A percentile compares a stretch with the other conserved stretches of the same genome.
Conservation (phyloP, 306 rosid species). For the Cicer cuneatum region DNA sequence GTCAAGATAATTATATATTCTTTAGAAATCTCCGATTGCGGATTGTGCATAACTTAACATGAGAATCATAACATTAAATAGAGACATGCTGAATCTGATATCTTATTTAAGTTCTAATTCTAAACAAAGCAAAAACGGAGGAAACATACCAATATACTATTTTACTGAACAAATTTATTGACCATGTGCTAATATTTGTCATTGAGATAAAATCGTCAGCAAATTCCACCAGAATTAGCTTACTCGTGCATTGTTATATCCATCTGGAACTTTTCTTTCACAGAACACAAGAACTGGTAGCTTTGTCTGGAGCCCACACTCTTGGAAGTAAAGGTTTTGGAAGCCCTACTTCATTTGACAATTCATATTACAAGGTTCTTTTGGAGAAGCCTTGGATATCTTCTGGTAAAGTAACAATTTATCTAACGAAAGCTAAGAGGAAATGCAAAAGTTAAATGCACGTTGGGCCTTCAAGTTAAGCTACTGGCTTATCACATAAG, state of each 20-base stretch:
- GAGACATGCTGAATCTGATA: slow-evolving; percentile 22
- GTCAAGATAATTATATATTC: not conserved
- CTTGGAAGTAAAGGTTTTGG: slow-evolving; percentile 95
- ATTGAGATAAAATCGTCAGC: not conserved
- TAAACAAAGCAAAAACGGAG: slow-evolving; percentile 31
- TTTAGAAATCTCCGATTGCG: slow-evolving; percentile 4
- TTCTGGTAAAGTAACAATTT: slow-evolving; percentile 59
- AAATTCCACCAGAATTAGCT: slow-evolving; percentile 12
- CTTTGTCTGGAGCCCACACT: slow-evolving; percentile 96
- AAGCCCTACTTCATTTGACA: slow-evolving; percentile 79
- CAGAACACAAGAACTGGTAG: slow-evolving; percentile 91
- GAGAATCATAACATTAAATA: slow-evolving; percentile 6
- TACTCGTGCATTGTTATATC: slow-evolving; percentile 26
- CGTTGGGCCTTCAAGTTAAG: not conserved
- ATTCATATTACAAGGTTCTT: slow-evolving; percentile 88
- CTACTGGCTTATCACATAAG: slow-evolving; percentile 1
- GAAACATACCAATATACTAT: not conserved
- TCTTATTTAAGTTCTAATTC: slow-evolving; percentile 14
- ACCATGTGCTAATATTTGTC: slow-evolving; percentile 27
- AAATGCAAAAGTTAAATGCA: slow-evolving; percentile 29
- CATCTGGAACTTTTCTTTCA: slow-evolving; percentile 45
- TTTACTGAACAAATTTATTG: slow-evolving; percentile 11
- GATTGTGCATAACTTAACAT: slow-evolving; percentile 15
- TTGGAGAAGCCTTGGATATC: slow-evolving; percentile 75
- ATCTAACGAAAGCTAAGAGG: slow-evolving; percentile 22